Conservation (phyloP, 495 filamentous ascomycete species). For the Gamarada debralockiae region DNA sequence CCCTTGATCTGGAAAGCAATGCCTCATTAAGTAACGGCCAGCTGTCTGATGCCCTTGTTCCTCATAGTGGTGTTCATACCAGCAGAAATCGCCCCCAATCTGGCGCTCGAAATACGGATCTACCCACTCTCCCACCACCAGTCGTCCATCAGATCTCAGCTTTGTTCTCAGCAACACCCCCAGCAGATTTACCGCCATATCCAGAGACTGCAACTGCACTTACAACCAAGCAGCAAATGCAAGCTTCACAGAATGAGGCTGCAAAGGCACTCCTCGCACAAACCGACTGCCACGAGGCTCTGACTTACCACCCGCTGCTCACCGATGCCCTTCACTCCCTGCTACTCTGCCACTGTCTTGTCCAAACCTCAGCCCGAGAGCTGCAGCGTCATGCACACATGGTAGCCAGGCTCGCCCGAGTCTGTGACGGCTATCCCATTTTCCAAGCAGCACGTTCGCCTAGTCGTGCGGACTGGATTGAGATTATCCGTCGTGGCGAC, state of each 20-base stretch:
- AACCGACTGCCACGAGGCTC: constrained; percentile 49
- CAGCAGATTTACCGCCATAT: constrained; percentile 52
- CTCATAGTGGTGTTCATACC: constrained; percentile 9
- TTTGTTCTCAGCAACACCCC: constrained; percentile 53
- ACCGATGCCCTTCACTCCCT: constrained; percentile 72
- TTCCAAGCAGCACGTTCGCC: constrained; percentile 71
- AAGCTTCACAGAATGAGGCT: constrained; percentile 24
- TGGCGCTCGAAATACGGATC: constrained; percentile 9
- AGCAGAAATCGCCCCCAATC: constrained; percentile 13
- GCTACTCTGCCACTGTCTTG: constrained; percentile 65
- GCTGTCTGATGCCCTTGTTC: constrained; percentile 28
- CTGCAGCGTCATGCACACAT: constrained; percentile 73
- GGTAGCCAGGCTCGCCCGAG: constrained; percentile 66
- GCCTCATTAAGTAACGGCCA: constrained; percentile 29
- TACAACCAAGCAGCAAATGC: constrained; percentile 20
- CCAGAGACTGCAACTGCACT: constrained; percentile 36
- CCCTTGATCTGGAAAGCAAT: constrained; percentile 27
- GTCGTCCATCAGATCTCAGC: constrained; percentile 44
- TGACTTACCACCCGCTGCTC: constrained; percentile 76
- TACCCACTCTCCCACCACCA: constrained; percentile 26
- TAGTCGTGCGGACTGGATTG: constrained; percentile 73
- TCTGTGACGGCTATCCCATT: constrained; percentile 75
- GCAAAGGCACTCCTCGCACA: constrained; percentile 26
- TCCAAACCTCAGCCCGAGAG: constrained; percentile 71
- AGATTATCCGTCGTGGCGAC: constrained; percentile 58